A percentile compares a stretch with the other conserved stretches of the same genome.
Conservation (phyloP, 1,139 yeast genomes). For the Yamadazyma triangularis region DNA sequence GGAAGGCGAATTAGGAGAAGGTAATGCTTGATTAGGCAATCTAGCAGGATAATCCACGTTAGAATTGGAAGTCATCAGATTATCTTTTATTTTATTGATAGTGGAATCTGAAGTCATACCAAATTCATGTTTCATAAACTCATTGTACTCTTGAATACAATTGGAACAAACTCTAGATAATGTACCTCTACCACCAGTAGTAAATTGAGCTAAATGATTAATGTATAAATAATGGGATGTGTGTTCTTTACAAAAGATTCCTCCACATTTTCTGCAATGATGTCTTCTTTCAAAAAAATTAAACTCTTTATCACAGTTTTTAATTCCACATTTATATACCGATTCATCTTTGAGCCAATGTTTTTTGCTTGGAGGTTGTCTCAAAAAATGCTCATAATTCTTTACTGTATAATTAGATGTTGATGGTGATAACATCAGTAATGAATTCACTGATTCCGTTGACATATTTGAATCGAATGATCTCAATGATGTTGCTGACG, state of each 20-base stretch:
- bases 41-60: background rate
- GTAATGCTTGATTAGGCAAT: background rate
- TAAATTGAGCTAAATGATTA: constrained; percentile 66
- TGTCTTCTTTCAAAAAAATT: constrained; percentile 83
- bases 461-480: constrained; percentile 36
- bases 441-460: constrained; percentile 22
- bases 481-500: constrained; percentile 23
- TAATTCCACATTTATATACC: constrained; percentile 57
- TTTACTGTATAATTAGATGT: constrained; percentile 6
- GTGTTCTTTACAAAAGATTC: constrained; percentile 75
- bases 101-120: constrained; percentile 17
- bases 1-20: background rate
- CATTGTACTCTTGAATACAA: constrained; percentile 70
- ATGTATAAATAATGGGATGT: constrained; percentile 53
- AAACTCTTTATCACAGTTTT: constrained; percentile 55
- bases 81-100: background rate
- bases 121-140: constrained; percentile 38
- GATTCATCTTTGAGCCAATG: constrained; percentile 81
- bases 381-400: constrained; percentile 23
- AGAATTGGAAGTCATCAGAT: background rate
- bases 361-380: constrained; percentile 51
- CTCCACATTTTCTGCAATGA: constrained; percentile 94
- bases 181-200: constrained; percentile 71
- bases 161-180: constrained; percentile 74
- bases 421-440: constrained; percentile 12